Conservation (phyloP, 2,329 filamentous ascomycete species). For the Diaporthe ampelina region DNA sequence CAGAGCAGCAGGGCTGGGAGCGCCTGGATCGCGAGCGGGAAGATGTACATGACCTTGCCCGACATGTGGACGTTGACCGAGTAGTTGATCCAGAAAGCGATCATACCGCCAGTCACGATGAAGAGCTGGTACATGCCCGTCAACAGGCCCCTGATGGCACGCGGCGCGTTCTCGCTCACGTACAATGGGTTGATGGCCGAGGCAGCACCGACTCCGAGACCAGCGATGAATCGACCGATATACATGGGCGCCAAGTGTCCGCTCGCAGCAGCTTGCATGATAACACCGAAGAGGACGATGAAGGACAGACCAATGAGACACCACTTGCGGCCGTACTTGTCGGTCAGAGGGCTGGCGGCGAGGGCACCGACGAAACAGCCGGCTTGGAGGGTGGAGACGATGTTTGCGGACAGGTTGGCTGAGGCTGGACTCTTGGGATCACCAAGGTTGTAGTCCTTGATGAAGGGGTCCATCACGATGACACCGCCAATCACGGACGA, state of each 20-base stretch:
- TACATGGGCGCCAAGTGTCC: slow-evolving; percentile 73
- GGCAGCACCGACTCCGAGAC: slow-evolving; percentile 60
- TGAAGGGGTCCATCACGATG: slow-evolving; percentile 37
- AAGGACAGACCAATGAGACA: slow-evolving; percentile 67
- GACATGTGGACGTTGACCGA: slow-evolving; percentile 29
- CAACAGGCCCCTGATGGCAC: slow-evolving; percentile 59
- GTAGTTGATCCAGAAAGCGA: slow-evolving; percentile 65
- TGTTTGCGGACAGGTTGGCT: slow-evolving; percentile 73
- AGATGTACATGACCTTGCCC: slow-evolving; percentile 62
- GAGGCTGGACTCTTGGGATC: slow-evolving; percentile 55
- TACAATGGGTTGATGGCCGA: slow-evolving; percentile 60
- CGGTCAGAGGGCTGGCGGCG: slow-evolving; percentile 64
- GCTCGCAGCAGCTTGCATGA: slow-evolving; percentile 71
- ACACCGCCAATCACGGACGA: slow-evolving; percentile 40
- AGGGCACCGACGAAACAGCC: slow-evolving; percentile 57
- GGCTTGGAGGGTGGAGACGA: slow-evolving; percentile 70
- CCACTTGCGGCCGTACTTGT: slow-evolving; percentile 66
- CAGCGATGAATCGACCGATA: slow-evolving; percentile 69
- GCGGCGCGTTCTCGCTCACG: slow-evolving; percentile 60
- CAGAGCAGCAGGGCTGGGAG: slow-evolving; percentile 73
- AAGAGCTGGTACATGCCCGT: slow-evolving; percentile 62
- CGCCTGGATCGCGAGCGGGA: slow-evolving; percentile 74
- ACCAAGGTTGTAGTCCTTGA: slow-evolving; percentile 63
- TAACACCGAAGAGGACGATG: slow-evolving; percentile 69
- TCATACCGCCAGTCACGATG: slow-evolving; percentile 59